A percentile compares a stretch with the other conserved stretches of the same genome.
phyloP scores from a whole-genome alignment of 2,329 filamentous ascomycete genomes.

The Sporothrix euskadiensis region DNA sequence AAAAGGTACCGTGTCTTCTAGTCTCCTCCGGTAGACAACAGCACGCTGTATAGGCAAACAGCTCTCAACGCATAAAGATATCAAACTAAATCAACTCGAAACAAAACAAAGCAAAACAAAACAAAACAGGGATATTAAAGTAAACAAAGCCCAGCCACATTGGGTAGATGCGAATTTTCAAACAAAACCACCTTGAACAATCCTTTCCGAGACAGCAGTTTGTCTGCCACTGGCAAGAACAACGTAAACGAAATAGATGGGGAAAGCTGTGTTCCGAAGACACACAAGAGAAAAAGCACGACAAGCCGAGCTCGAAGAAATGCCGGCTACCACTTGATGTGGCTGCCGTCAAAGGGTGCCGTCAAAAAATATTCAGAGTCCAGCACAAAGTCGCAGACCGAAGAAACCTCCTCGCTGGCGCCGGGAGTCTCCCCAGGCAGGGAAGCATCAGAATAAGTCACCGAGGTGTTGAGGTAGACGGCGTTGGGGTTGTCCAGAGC shows the following conservation, averaged over 20 bases:
- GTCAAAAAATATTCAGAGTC: not conserved
- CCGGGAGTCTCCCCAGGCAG: not conserved
- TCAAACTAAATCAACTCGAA: too few species aligned
- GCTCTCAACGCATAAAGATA: too few species aligned
- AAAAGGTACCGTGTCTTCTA: not conserved
- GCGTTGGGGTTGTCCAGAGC: not conserved
- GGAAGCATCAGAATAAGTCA: not conserved
- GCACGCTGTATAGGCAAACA: too few species aligned
- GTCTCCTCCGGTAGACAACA: not conserved
- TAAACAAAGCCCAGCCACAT: too few species aligned
- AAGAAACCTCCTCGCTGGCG: not conserved
- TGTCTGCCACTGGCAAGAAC: too few species aligned
- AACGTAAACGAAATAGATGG: too few species aligned
- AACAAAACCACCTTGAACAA: too few species aligned
- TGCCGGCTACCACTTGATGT: not conserved
- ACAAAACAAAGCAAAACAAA: too few species aligned
- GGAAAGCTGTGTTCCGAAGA: not conserved
- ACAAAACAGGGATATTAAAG: too few species aligned
- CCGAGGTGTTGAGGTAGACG: not conserved
- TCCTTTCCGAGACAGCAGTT: too few species aligned
- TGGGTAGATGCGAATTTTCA: too few species aligned
- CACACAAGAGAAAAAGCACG: not conserved
- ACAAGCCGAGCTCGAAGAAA: not conserved
- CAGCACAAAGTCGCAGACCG: not conserved
- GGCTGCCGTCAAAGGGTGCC: not conserved